Base-by-base conservation (phyloP, 306 rosid species). In the Vicia villosa region DNA sequence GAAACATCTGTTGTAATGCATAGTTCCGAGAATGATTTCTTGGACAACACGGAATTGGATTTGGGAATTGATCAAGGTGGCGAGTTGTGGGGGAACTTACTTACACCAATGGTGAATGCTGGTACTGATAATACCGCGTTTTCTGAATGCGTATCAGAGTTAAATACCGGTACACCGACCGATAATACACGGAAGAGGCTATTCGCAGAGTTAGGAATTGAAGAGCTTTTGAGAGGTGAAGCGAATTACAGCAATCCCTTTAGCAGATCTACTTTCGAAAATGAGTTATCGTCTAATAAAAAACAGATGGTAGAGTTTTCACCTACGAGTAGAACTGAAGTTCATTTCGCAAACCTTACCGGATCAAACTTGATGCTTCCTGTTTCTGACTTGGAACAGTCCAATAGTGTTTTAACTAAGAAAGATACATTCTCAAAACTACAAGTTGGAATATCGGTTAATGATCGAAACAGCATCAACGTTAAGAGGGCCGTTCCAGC, bases 141-240 rank as follows among this genome's bases (percentile, higher is more conserved):
- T 63, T 69, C 80, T 65, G 86, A 83, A 55, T 70, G 82, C 68
- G 6, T 75, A 34, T 72, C 91, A 37, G 90, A 83, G 61, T 52
- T 70, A 20, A 83, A 80, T 70, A 22, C 24, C 11, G 70, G 67
- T 76, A 59, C 88, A 19, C 30, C 10, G 11, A 54, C 81, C 22
- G 63, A 72, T 28, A 79, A 70, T 28, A 79, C 85, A 12, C 58
- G 61, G 45, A 86, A 84, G 68, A 84, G 98, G 19, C 63, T 90
- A 19, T 93, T 90, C 75, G 83, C 91, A 1, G 89, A 89, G 66
- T 80, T 86, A 30, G 91, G 88, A 45, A 76, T 86, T 22, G 89
- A 86, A 73, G 87, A 84, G 75, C 86, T 88, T 78, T 83, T 88
- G 80, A 78, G 36, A 54, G 86, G 84, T 63, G 71, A 63, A 55